Evolutionary conservation across 169 alveolate species (phyloP), one percentile per base, ranked within the genome.

Genomic region (Perkinsus marinus): DNA sequence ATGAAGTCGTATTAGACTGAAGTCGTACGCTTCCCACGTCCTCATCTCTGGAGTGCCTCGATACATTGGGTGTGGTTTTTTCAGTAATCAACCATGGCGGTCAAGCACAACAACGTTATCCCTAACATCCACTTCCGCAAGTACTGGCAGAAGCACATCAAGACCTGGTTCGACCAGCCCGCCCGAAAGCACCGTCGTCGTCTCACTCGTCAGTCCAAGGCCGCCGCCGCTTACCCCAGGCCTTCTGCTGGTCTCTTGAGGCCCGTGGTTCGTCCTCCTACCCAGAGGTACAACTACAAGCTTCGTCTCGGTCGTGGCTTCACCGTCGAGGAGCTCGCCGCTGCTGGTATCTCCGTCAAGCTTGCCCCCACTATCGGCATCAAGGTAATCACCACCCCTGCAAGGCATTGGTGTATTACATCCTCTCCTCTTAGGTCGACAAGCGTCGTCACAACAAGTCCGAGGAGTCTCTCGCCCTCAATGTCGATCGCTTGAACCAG

Each of bases 221-320:
- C 99, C 43, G 97, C 98, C 47, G 93, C 94, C 90, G 91, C 94
- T 68, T 98, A 97, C 92, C 98, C 99, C 36, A 98, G 98, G 90
- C 99, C 99, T n/a, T 94, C 98, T 68, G 95, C 90, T 39, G 98
- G 98, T 91, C 95, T 95, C 94, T 96, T 98, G 92, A 96, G 99
- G 69, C 99, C 99, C 26, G 92, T 97, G 38, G 99, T 98, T 57
- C 99, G 96, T 92, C 97, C 98, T 91, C 99, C 99, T 89, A 98
- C 99, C 39, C 98, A 97, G 91, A 97, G 99, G 93, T 98, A 99
- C 97, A 98, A 98, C 97, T 94, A 95, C 95, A 98, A 98, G 96
- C 94, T 97, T 38, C 98, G 99, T 92, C 94, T 96, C 90, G 99
- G 99, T 92, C 95, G 99, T 92, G 99, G 99, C 89, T 99, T 99